Base-by-base conservation (phyloP, 2,329 filamentous ascomycete species). In the Neospermospora avenae region DNA sequence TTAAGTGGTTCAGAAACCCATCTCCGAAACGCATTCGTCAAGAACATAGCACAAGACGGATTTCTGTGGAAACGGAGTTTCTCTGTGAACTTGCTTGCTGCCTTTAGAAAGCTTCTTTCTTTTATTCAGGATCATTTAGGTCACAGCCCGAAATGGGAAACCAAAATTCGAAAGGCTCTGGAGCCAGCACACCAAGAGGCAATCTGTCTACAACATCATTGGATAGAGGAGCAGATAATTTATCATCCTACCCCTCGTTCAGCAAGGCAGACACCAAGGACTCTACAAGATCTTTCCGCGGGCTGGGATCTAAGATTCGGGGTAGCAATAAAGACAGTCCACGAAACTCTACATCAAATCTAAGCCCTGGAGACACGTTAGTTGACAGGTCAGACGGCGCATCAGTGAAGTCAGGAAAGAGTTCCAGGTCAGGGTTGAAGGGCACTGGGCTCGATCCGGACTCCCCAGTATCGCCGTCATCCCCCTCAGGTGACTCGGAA, bases 241-340 rank as follows among this genome's bases (percentile, higher is more conserved):
- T 97, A 61, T 88, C 91, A 74, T 90, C 91, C 31, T 96, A 95
- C 75, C 93, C 93, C 28, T 96, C 93, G 28, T 93, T 98, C 74
- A 90, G 88, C 77, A 89, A 89, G 73, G 91, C 92, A 59, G 93
- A 98, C 73, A 98, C 93, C 28, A 93, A 93, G 74, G 93, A 96
- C 67, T 97, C 92, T 6, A 85, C 89, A 34, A 89, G 92, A 66
- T 97, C 93, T 4, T 87, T 97, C 74, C 86, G 90, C 67, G 67
- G 68, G 3, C 83, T 98, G 67, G 84, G 91, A 62, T 96, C 91
- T 63, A 97, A 97, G 77, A 97, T 96, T 62, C 91, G 90, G 2
- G 90, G 89, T 37, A 80, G 75, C 67, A 80, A 80, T 64, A 90
- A 85, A 71, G 93, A 96, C 71, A 96, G 93, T 73, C 92, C 93